Percentiles rank a stretch among this genome's conserved stretches.
Conservation (phyloP, 176 grass and related monocot species). For the Stipa capillata region DNA sequence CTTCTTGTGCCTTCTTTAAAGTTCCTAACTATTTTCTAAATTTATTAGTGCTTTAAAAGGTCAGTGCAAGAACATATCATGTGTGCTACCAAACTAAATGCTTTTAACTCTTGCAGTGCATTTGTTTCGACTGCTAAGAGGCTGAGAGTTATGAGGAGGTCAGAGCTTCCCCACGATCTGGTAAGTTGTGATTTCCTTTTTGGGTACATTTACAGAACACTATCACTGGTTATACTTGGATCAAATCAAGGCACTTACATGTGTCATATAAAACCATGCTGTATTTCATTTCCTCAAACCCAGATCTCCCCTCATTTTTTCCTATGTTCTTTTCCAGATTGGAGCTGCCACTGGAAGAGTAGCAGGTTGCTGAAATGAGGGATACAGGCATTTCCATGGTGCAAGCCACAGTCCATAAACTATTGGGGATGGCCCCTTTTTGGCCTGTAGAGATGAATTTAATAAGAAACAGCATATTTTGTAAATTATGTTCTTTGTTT, state of each 20-base stretch:
- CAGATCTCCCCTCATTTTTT: neutral
- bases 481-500: conserved; percentile 24
- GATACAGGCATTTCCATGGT: neutral
- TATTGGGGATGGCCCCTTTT: conserved; percentile 2
- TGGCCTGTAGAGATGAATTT: conserved; percentile 24
- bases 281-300: neutral
- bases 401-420: neutral
- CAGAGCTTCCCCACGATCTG: conserved; percentile 36
- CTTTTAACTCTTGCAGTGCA: conserved; percentile 34
- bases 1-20: neutral
- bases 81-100: neutral
- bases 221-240: neutral
- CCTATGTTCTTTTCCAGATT: conserved; percentile 5
- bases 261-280: neutral
- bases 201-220: neutral
- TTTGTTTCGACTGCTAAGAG: conserved; percentile 61
- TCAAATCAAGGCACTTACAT: neutral
- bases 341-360: neutral
- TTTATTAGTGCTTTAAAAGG: neutral
- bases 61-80: neutral
- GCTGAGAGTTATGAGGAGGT: conserved; percentile 71
- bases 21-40: neutral
- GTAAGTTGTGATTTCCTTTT: conserved; percentile 16
- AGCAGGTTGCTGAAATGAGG: conserved; percentile 2
- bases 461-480: conserved; percentile 15